Evolutionary conservation across 495 filamentous ascomycete species (phyloP).

Genomic region (Letharia lupina): DNA sequence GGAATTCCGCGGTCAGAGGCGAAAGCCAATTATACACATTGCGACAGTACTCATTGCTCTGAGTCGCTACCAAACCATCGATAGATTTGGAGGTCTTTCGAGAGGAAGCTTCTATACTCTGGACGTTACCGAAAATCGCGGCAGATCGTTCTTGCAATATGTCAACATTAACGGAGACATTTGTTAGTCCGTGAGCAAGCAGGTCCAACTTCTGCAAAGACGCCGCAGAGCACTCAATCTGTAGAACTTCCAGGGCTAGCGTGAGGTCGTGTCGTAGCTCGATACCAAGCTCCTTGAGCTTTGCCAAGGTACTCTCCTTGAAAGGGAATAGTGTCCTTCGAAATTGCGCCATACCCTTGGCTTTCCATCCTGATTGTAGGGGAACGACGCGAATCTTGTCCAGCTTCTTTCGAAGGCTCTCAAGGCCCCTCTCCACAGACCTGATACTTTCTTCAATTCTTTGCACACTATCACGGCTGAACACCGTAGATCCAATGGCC

Average conservation of each 20-base stretch:
- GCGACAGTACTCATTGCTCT: not conserved
- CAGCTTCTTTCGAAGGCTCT: constrained; percentile 2
- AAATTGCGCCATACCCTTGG: not conserved
- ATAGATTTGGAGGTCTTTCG: not conserved
- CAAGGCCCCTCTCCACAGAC: not conserved
- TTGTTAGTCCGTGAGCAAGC: not conserved
- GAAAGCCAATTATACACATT: not conserved
- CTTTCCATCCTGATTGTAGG: not conserved
- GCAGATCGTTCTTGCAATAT: not conserved
- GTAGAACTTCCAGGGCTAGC: not conserved
- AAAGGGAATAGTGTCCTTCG: not conserved
- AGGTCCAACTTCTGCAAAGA: not conserved
- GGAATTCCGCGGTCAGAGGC: not conserved
- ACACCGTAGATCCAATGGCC: not conserved
- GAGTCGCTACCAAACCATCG: not conserved
- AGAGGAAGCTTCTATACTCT: not conserved
- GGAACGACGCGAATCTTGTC: not conserved
- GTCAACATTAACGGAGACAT: not conserved
- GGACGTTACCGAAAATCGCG: not conserved
- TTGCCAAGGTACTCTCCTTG: not conserved
- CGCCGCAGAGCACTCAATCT: not conserved
- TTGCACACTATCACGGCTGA: not conserved
- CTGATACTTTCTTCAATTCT: not conserved
- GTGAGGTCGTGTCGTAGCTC: not conserved
- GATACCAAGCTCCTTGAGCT: not conserved